Evolutionary conservation across 352 stramenopile species (phyloP).

Genomic region (Salisapilia sapeloensis): DNA sequence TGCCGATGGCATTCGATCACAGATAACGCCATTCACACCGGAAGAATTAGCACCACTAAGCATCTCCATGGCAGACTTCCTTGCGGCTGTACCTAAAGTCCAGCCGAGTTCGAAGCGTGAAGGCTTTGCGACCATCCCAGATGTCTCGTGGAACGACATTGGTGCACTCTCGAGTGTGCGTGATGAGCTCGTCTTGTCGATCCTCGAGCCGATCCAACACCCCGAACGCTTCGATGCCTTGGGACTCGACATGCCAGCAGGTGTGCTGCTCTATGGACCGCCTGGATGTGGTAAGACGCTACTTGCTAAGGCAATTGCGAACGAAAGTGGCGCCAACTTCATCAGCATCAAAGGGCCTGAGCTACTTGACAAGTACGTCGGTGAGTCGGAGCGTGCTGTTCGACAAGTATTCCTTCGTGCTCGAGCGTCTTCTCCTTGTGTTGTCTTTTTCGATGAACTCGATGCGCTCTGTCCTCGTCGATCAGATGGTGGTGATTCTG

Average conservation of each 20-base stretch:
- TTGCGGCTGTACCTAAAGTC: conserved; percentile 90
- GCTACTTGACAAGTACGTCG: conserved; percentile 99
- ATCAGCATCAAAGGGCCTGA: conserved; percentile 98
- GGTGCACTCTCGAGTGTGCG: conserved; percentile 84
- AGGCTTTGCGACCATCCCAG: conserved; percentile 96
- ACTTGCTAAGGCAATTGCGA: conserved; percentile 96
- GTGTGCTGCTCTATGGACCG: conserved; percentile 95
- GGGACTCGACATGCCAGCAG: conserved; percentile 92
- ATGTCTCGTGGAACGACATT: conserved; percentile 97
- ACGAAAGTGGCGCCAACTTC: conserved; percentile 97
- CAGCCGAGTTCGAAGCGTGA: conserved; percentile 97
- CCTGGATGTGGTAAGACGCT: conserved; percentile 98
- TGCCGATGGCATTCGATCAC: conserved; percentile 44
- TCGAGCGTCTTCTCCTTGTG: conserved; percentile 93
- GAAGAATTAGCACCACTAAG: conserved; percentile 84
- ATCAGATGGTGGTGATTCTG: conserved; percentile 41
- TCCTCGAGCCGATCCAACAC: conserved; percentile 95
- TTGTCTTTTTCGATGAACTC: conserved; percentile 99
- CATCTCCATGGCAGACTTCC: conserved; percentile 96
- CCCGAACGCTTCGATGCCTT: conserved; percentile 89
- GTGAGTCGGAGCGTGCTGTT: conserved; percentile 92
- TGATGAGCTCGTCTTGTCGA: conserved; percentile 92
- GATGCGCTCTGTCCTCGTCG: conserved; percentile 93
- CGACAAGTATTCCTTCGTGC: conserved; percentile 95
- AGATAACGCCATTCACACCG: conserved; percentile 69